Evolutionary conservation across 2,329 filamentous ascomycete genomes (phyloP), one percentile per base, ranked within the genome.

Genomic region (Cytospora paraplurivora): DNA sequence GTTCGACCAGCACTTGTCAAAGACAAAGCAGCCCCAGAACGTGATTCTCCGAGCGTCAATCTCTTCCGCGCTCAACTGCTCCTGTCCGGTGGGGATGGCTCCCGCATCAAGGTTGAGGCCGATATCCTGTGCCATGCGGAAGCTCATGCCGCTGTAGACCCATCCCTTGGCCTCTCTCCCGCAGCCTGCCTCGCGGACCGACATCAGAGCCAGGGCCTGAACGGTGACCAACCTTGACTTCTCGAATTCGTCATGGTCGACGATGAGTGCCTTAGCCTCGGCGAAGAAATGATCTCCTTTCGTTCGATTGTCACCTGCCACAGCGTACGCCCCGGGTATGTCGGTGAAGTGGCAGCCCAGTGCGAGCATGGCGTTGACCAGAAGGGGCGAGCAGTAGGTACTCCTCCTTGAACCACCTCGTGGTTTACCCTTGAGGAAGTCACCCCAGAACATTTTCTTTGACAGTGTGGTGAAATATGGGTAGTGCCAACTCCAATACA

Each of bases 401-500:
- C 87, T 90, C 52, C 78, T 79, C 62, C 78, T 85, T 72, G 74
- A 76, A 27, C 71, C 72, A 8, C 81, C 76, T 1, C 80, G 79
- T 4, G 85, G 85, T 66, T 83, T 87, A 0, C 95, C 94, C 15
- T 83, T 84, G 52, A 89, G 75, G 70, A 96, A 97, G 73, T 98
- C 93, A 50, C 89, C 85, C 72, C 91, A 93, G 73, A 99, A 98
- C 37, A 96, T 79, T 44, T 84, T 87, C 74, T 92, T 96, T 13
- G 93, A 94, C 7, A 98, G 80, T 0, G 91, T 95, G 4, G 93
- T 94, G 75, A 98, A 99, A 77, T 95, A 98, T 19, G 93, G 89
- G 75, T 98, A 98, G 76, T 98, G 95, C 90, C 94, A 98, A 70
- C 88, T 92, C 77, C 98, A 98, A 77, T 99, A 99, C 91, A 98